Evolutionary conservation across 768 basidiomycete species (phyloP).

Genomic region (Tylopilus intermedius): DNA sequence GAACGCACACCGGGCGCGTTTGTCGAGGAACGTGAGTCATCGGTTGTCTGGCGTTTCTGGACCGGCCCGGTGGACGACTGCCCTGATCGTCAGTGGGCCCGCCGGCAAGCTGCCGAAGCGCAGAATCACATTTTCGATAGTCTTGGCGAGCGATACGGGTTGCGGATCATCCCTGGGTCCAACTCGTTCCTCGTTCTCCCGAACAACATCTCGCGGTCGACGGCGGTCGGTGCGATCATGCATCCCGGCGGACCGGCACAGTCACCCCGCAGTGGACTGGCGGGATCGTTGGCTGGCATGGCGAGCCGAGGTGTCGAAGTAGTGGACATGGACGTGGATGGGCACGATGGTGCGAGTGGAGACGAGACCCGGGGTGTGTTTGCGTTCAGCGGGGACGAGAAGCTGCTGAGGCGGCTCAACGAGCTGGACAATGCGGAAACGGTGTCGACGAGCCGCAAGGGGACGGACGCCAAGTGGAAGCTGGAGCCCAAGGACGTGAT

Average conservation of each 20-base stretch:
- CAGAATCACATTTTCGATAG: slow-evolving; percentile 91
- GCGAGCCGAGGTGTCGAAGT: slow-evolving; percentile 11
- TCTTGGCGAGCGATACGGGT: slow-evolving; percentile 75
- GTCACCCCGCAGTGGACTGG: slow-evolving; percentile 29
- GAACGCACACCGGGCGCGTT: slow-evolving; percentile 86
- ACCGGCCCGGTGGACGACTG: slow-evolving; percentile 45
- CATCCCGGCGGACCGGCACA: slow-evolving; percentile 54
- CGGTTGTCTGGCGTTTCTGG: slow-evolving; percentile 84
- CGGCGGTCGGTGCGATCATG: slow-evolving; percentile 74
- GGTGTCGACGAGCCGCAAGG: slow-evolving; percentile 61
- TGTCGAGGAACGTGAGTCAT: slow-evolving; percentile 78
- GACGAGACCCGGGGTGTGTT: slow-evolving; percentile 56
- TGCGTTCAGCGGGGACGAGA: slow-evolving; percentile 72
- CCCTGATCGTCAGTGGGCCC: slow-evolving; percentile 73
- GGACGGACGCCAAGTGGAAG: slow-evolving; percentile 78
- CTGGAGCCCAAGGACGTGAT: slow-evolving; percentile 36
- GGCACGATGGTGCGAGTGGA: slow-evolving; percentile 16
- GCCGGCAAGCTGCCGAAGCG: slow-evolving; percentile 82
- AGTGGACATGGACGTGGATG: background rate
- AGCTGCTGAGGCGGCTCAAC: slow-evolving; percentile 67
- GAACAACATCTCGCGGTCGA: slow-evolving; percentile 78
- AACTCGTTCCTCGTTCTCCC: slow-evolving; percentile 81
- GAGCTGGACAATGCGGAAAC: slow-evolving; percentile 72
- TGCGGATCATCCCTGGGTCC: slow-evolving; percentile 77
- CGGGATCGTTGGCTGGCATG: slow-evolving; percentile 34